A percentile compares a stretch with the other conserved stretches of the same genome.
Conservation (phyloP, 1,284 basidiomycete genomes). For the Sporisorium reilianum region DNA sequence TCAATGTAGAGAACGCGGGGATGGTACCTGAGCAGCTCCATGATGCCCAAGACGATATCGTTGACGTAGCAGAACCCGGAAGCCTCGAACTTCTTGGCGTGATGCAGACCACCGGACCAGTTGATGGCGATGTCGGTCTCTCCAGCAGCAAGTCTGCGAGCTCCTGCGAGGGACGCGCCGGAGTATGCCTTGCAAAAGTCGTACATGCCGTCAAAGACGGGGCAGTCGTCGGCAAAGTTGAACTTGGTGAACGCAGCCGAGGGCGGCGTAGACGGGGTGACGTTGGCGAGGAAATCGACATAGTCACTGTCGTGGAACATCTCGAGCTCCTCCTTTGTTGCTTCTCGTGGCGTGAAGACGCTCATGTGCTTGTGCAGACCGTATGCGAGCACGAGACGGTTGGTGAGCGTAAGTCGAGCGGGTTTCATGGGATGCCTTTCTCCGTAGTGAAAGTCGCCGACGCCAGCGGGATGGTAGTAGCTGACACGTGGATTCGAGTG, state of each 20-base stretch:
- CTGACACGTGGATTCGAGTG: slow-evolving; percentile 78
- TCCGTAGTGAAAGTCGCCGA: slow-evolving; percentile 84
- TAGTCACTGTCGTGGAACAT: slow-evolving; percentile 93
- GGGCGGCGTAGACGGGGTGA: slow-evolving; percentile 62
- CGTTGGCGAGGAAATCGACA: slow-evolving; percentile 87
- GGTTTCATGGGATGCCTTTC: slow-evolving; percentile 99
- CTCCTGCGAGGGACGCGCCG: slow-evolving; percentile 80
- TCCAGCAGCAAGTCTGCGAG: slow-evolving; percentile 71
- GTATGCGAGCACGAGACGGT: slow-evolving; percentile 94
- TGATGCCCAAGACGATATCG: slow-evolving; percentile 73
- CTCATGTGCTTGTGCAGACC: slow-evolving; percentile 96
- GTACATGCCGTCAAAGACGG: slow-evolving; percentile 69
- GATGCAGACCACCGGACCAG: slow-evolving; percentile 97
- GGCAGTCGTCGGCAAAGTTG: slow-evolving; percentile 69
- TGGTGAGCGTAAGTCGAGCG: slow-evolving; percentile 91
- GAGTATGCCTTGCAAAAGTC: slow-evolving; percentile 68
- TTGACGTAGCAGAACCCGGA: slow-evolving; percentile 98
- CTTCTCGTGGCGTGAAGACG: slow-evolving; percentile 88
- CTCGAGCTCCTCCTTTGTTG: slow-evolving; percentile 89
- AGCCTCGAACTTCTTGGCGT: slow-evolving; percentile 97
- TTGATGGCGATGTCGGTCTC: slow-evolving; percentile 96
- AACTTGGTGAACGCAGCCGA: slow-evolving; percentile 65
- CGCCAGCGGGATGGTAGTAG: slow-evolving; percentile 93
- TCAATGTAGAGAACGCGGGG: slow-evolving; percentile 96
- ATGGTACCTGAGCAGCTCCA: slow-evolving; percentile 72